These are phyloP conservation scores for Alternaria longipes DNA, from an alignment of 2,329 filamentous ascomycete species.

Conservation along the genomic window DNA sequence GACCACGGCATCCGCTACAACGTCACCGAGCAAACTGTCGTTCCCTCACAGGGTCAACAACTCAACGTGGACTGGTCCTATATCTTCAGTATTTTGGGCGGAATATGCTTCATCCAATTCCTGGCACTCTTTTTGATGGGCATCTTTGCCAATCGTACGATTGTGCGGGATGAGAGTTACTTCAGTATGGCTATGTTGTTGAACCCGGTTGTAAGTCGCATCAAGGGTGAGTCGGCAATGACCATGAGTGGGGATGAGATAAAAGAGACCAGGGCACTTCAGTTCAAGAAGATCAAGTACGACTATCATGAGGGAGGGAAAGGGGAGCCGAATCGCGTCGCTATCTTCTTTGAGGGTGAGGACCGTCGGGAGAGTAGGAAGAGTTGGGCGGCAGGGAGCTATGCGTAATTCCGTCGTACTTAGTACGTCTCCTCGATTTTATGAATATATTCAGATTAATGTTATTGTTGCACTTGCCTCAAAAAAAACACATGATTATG, in stretches of 20 bases:
- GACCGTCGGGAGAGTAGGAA: conserved; percentile 34
- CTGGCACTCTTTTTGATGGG: conserved; percentile 2
- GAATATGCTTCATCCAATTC: conserved; percentile 38
- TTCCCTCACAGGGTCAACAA: conserved; percentile 35
- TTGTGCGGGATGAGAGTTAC: conserved; percentile 45
- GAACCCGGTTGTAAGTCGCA: conserved; percentile 36
- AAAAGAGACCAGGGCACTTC: conserved; percentile 35
- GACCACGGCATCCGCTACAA: conserved; percentile 43
- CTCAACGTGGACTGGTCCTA: conserved; percentile 44
- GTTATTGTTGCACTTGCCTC: not conserved
- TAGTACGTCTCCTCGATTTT: not conserved
- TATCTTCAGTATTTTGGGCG: conserved; percentile 16
- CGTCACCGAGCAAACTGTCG: conserved; percentile 16
- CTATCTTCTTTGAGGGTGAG: conserved; percentile 39
- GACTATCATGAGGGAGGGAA: conserved; percentile 39
- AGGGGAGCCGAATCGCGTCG: conserved; percentile 39
- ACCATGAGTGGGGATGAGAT: conserved; percentile 43
- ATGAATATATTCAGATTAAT: not conserved
- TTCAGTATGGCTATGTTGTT: conserved; percentile 46
- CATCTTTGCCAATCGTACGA: conserved; percentile 38
- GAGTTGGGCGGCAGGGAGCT: conserved; percentile 42
- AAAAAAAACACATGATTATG: not conserved
- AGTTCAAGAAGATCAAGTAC: conserved; percentile 42
- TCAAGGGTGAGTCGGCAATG: conserved; percentile 32
- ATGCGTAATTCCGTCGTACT: conserved; percentile 15